A percentile compares a stretch with the other conserved stretches of the same genome.
phyloP scores from a whole-genome alignment of 2,329 filamentous ascomycete genomes.

The Fusarium mundagurra region DNA sequence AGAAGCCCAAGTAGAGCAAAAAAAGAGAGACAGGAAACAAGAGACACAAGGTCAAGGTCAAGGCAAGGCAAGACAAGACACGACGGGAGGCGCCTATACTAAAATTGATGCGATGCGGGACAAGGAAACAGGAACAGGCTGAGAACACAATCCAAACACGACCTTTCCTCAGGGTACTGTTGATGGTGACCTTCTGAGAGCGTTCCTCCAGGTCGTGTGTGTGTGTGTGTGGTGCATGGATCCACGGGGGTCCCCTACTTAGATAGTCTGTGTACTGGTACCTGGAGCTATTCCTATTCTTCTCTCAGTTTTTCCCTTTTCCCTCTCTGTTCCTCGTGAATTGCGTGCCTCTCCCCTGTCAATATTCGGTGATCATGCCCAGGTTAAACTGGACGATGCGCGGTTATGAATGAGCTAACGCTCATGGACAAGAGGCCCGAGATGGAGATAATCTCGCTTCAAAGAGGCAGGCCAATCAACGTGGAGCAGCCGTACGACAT shows the following conservation, averaged over 20 bases:
- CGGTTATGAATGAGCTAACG: conserved; percentile 31
- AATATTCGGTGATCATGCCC: conserved; percentile 19
- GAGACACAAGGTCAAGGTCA: conserved; percentile 11
- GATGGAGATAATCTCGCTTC: conserved; percentile 47
- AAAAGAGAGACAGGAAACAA: conserved; percentile 19
- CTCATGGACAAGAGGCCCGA: conserved; percentile 31
- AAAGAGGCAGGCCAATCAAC: conserved; percentile 35
- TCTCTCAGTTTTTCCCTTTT: background rate
- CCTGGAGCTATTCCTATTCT: conserved; percentile 14
- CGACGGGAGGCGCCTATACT: conserved; percentile 36
- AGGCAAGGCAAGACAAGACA: conserved; percentile 6
- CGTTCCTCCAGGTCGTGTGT: conserved; percentile 9
- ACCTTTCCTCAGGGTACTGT: conserved; percentile 8
- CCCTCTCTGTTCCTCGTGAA: background rate
- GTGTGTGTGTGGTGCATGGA: conserved; percentile 17
- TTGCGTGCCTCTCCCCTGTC: conserved; percentile 9
- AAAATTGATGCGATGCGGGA: conserved; percentile 28
- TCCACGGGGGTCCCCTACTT: conserved; percentile 19
- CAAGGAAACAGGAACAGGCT: background rate
- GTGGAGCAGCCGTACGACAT: conserved; percentile 34
- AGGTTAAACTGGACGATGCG: conserved; percentile 29
- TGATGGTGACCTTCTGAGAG: conserved; percentile 24
- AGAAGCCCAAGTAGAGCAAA: conserved; percentile 22
- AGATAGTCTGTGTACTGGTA: background rate
- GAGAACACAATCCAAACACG: conserved; percentile 11